Evolutionary conservation across 768 basidiomycete genomes (phyloP), one percentile per base, ranked within the genome.

Genomic region (Suillus variegatus): DNA sequence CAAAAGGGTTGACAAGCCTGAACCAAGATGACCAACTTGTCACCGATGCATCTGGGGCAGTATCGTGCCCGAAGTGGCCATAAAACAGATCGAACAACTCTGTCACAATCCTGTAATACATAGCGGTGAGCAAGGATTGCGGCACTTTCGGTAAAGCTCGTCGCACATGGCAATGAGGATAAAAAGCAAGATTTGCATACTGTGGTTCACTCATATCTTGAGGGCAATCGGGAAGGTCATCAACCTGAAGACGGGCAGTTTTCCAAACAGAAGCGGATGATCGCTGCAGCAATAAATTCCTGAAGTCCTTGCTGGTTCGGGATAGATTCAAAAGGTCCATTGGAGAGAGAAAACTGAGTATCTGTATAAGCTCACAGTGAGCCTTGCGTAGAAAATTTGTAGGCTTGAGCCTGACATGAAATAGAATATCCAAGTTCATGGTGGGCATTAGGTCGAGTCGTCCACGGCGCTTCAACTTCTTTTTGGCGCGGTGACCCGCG

Each of bases 111-210:
- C 58, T 60, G 20, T 2, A 43, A 18, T 60, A 60, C 41, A 43
- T 1, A 41, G 20, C 20, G 8, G 41, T 43, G 18, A 60, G 40
- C 28, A 22, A 41, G 6, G 6, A 16, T 43, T 12, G 40, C 4
- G 6, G 0, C 14, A 43, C 20, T 32, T 60, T 43, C 10, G 41
- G 6, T 41, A 32, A 60, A 28, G 25, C 18, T 43, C 28, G 40
- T 38, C 58, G 25, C 16, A 60, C 58, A 20, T 60, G 58, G 18
- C 58, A 60, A 60, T 60, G 58, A 43, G 40, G 58, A 18, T 60
- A 43, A 20, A 85, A 85, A 12, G 75, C 77, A n/a, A 86, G 78
- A 64, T 76, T 78, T 10, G 80, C 77, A 64, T 81, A 85, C 62
- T 82, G 77, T 0, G 76, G 77, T 65, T 86, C 84, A 20, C 69